Evolutionary conservation across 306 rosid species (phyloP).

Genomic region (Dicorynia guianensis): DNA sequence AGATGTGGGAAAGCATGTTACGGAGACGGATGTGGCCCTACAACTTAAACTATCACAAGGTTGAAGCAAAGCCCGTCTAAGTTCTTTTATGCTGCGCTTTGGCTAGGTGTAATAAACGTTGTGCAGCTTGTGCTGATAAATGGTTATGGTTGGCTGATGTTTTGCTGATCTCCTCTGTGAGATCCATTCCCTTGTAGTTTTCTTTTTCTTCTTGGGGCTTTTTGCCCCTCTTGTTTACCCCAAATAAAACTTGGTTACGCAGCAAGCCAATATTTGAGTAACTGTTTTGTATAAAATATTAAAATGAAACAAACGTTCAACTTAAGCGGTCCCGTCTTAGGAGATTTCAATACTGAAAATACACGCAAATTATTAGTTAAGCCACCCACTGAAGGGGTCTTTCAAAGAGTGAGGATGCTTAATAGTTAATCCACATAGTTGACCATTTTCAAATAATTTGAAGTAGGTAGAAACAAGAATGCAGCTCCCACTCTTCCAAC

Average conservation of each 20-base stretch:
- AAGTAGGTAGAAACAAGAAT: background rate
- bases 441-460: background rate
- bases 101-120: conserved; percentile 15
- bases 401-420: background rate
- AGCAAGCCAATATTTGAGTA: conserved; percentile 9
- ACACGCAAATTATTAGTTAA: background rate
- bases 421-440: background rate
- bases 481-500: background rate
- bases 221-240: no score
- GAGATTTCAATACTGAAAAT: background rate
- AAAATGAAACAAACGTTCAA: background rate
- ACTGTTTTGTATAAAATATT: background rate
- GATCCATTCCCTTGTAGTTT: no score
- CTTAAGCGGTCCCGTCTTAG: background rate
- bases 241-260: no score
- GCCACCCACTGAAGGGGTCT: background rate
- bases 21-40: background rate
- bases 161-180: no score
- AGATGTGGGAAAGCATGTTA: conserved; percentile 3
- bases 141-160: no score
- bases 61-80: conserved; percentile 19
- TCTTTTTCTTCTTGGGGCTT: no score
- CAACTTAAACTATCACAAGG: conserved; percentile 7
- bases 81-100: conserved; percentile 20
- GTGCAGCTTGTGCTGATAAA: conserved; percentile 27